Percentiles rank a stretch among this genome's conserved stretches.
Conservation (phyloP, 1,284 basidiomycete genomes). For the Xerocomus nothofagi region DNA sequence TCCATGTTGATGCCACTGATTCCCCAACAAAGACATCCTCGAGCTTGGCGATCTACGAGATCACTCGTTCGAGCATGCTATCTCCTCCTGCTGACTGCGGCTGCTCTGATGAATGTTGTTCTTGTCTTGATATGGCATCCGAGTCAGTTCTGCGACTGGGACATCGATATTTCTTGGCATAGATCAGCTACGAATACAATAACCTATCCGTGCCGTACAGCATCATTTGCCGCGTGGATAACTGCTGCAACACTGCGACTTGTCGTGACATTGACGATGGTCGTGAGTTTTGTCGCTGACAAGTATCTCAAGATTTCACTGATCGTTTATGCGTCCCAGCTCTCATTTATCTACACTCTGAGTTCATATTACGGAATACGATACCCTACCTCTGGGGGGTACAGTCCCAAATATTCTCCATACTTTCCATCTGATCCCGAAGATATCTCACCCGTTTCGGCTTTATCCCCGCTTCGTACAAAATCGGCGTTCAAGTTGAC, state of each 20-base stretch:
- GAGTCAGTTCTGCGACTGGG: conserved; percentile 52
- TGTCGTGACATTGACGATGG: conserved; percentile 46
- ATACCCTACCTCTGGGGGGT: conserved; percentile 17
- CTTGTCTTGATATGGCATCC: conserved; percentile 49
- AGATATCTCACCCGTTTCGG: conserved; percentile 21
- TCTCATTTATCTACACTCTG: conserved; percentile 35
- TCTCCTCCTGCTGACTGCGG: conserved; percentile 48
- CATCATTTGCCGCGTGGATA: conserved; percentile 54
- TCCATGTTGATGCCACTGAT: conserved; percentile 45
- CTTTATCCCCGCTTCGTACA: conserved; percentile 16
- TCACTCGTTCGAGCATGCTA: conserved; percentile 42
- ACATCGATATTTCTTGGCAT: conserved; percentile 67
- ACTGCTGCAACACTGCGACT: conserved; percentile 51
- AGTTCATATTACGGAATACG: conserved; percentile 18
- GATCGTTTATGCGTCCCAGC: conserved; percentile 29
- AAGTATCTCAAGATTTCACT: neutral
- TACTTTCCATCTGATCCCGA: conserved; percentile 25
- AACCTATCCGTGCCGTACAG: conserved; percentile 32
- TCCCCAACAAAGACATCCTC: conserved; percentile 22
- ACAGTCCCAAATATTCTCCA: conserved; percentile 17
- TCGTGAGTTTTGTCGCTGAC: conserved; percentile 43
- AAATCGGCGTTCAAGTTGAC: conserved; percentile 16
- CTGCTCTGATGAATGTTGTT: conserved; percentile 54
- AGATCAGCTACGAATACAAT: conserved; percentile 28
- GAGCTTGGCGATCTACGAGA: conserved; percentile 15